phyloP scores from a whole-genome alignment of 306 rosid genomes.

The Casuarina equisetifolia region DNA sequence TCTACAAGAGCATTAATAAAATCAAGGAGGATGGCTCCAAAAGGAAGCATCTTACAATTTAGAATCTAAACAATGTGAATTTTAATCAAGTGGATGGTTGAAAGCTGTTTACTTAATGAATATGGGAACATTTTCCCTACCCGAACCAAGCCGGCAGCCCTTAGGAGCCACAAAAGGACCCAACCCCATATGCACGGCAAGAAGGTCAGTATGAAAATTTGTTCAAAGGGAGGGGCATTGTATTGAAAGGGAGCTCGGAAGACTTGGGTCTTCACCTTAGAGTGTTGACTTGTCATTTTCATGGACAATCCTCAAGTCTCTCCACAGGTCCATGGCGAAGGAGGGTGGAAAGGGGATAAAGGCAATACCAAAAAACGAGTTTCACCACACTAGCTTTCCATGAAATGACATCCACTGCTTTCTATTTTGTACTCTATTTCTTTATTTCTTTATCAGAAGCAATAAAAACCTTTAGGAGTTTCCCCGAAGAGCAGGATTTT shows the following conservation, averaged over 20 bases:
- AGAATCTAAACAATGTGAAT: too few relatives aligned
- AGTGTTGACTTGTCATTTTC: not conserved
- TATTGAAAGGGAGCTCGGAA: not conserved
- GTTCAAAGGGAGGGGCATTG: not conserved
- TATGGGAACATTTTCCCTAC: not conserved
- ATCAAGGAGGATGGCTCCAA: too few relatives aligned
- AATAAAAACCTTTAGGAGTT: too few relatives aligned
- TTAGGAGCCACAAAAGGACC: not conserved
- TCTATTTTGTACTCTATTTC: too few relatives aligned
- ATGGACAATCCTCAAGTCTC: constrained; percentile 2
- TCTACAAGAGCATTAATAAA: too few relatives aligned
- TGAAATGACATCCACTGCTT: too few relatives aligned
- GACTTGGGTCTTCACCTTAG: constrained; percentile 8
- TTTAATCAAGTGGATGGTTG: not conserved
- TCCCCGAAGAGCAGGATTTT: too few relatives aligned
- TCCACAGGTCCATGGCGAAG: not conserved
- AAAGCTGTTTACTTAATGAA: not conserved
- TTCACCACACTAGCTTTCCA: not conserved
- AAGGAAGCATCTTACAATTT: too few relatives aligned
- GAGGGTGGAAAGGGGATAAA: not conserved
- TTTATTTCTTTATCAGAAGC: too few relatives aligned
- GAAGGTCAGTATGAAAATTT: not conserved
- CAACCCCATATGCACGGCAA: not conserved
- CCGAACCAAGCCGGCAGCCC: not conserved
- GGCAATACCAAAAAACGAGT: not conserved